Evolutionary conservation across 805 yeast species (phyloP), one percentile per base, ranked within the genome.

Genomic region (Wickerhamiella slavikovae): DNA sequence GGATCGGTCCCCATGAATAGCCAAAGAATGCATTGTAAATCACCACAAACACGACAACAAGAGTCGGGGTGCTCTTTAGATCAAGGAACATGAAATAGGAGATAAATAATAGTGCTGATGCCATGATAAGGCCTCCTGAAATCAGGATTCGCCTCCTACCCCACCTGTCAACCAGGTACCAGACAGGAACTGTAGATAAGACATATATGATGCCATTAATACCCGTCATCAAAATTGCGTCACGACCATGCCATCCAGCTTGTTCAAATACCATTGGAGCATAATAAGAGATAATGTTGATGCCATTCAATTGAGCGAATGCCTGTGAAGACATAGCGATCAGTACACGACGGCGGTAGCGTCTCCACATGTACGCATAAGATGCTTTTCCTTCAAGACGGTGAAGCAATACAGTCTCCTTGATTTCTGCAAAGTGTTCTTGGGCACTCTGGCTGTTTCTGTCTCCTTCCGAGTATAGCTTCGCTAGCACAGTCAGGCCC

Each of bases 181-280:
- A 82, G 0, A 94, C 92, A 2, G 92, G 85, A 17, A 82, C 56
- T 0, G 93, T 79, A 27, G 79, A 65, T 2, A 54, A 37, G 34
- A 67, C 59, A 44, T 74, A 73, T 20, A 72, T 55, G 9, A 73
- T 36, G 4, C 69, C 62, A 41, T 74, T 73, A 34, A 77, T 61
- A 15, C 95, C 95, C 0, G 95, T 79, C 92, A 82, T 77, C 38
- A 80, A 62, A 37, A 82, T 68, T 3, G 94, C 93, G 39, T 69
- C 67, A 35, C 92, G 60, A 16, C 94, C 94, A 5, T 63, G 52
- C 93, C 94, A 83, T 17, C 95, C 95, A 3, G 94, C 94, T 41
- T 77, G 77, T 49, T 83, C 94, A 51, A 82, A 83, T 28, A 82
- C 92, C 51, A 83, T 56, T 2, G 94, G 93, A 2, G 94, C 93